These are phyloP conservation scores for Aspergillus sp. DNA, from an alignment of 2,329 filamentous ascomycete species.

Conservation along the genomic window DNA sequence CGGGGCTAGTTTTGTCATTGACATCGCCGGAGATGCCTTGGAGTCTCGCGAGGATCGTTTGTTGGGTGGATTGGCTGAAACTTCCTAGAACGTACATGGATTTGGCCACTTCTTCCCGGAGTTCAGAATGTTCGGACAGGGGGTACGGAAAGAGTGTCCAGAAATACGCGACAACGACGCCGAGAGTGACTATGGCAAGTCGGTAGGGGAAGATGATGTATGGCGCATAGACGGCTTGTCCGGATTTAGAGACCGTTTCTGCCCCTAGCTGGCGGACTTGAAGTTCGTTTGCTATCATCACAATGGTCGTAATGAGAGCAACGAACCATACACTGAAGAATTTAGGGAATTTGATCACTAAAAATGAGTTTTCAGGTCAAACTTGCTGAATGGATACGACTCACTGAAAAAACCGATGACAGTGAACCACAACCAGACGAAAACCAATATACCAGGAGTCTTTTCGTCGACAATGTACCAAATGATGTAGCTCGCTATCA, in stretches of 20 bases:
- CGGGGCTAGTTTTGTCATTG: background rate
- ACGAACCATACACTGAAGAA: background rate
- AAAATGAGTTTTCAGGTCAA: background rate
- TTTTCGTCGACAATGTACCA: background rate
- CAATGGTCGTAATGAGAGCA: background rate
- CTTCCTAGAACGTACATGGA: background rate
- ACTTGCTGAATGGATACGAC: background rate
- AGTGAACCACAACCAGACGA: background rate
- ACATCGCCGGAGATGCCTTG: background rate
- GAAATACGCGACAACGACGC: background rate
- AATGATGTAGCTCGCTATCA: slow-evolving; percentile 1
- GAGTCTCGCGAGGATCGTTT: background rate
- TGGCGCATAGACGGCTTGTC: background rate
- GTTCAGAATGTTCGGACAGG: background rate
- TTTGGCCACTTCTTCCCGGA: background rate
- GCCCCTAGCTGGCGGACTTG: background rate
- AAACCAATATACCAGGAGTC: background rate
- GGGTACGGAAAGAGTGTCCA: background rate
- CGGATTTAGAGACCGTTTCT: background rate
- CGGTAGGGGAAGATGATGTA: background rate
- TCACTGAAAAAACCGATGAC: background rate
- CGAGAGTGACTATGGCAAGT: background rate
- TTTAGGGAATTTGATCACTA: background rate
- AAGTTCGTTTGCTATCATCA: slow-evolving; percentile 1
- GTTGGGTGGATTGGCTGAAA: background rate